Percentiles rank a stretch among this genome's conserved stretches.
phyloP scores from a whole-genome alignment of 441 rosid species.

The Populus hybrid region DNA sequence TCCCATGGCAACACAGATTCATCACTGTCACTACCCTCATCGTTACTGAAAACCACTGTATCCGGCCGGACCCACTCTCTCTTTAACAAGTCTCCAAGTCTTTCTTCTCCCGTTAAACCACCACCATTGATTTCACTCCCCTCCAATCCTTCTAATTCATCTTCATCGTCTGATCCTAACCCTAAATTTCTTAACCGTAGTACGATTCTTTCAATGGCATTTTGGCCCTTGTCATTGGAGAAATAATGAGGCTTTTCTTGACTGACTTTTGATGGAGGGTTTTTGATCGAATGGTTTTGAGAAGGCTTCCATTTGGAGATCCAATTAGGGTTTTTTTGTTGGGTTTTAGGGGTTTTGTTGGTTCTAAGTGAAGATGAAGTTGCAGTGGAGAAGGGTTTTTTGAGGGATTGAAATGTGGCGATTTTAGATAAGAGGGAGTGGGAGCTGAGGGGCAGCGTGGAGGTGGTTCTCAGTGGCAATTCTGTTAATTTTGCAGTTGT shows the following conservation, averaged over 20 bases:
- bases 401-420: conserved; percentile 39
- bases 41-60: conserved; percentile 45
- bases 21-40: conserved; percentile 28
- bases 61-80: conserved; percentile 93
- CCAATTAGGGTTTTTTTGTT: conserved; percentile 47
- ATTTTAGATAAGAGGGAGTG: conserved; percentile 39
- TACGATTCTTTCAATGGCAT: conserved; percentile 76
- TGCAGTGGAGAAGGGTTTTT: conserved; percentile 32
- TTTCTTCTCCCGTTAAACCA: conserved; percentile 71
- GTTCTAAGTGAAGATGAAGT: conserved; percentile 27
- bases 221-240: conserved; percentile 49
- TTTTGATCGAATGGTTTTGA: conserved; percentile 7
- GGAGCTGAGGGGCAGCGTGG: conserved; percentile 41
- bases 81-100: conserved; percentile 66
- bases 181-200: conserved; percentile 80
- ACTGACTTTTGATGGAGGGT: conserved; percentile 15
- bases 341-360: conserved; percentile 24
- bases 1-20: conserved; percentile 73
- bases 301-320: conserved; percentile 46
- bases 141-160: conserved; percentile 33
- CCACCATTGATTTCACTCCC: conserved; percentile 23
- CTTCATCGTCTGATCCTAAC: conserved; percentile 63
- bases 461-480: conserved; percentile 57
- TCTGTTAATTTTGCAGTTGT: conserved; percentile 56
- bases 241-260: conserved; percentile 27